Percentiles rank a stretch among this genome's conserved stretches.
phyloP scores from a whole-genome alignment of 768 basidiomycete genomes.

The Mycena venus region DNA sequence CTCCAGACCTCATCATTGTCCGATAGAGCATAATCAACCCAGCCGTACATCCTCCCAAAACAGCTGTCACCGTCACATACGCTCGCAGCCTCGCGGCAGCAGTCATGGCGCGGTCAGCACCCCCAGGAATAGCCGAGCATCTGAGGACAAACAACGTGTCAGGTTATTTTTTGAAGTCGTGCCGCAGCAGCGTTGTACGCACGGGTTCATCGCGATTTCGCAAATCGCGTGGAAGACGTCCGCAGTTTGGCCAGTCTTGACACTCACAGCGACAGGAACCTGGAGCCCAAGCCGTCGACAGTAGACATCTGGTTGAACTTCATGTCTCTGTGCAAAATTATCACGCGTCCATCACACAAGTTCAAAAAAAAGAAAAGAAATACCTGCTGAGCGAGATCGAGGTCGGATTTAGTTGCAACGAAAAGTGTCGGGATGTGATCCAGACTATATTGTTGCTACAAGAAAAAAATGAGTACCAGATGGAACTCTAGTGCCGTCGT shows the following conservation, averaged over 20 bases:
- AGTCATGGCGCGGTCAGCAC: constrained; percentile 83
- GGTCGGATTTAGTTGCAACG: constrained; percentile 98
- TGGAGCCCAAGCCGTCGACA: constrained; percentile 90
- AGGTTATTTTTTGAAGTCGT: constrained; percentile 28
- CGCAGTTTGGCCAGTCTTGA: constrained; percentile 86
- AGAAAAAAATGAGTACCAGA: constrained; percentile 34
- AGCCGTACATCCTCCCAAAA: constrained; percentile 82
- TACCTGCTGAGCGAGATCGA: constrained; percentile 96
- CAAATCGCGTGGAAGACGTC: constrained; percentile 92
- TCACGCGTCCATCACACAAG: background rate
- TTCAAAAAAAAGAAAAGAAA: constrained; percentile 40
- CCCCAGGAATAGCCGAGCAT: constrained; percentile 81
- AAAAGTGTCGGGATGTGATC: constrained; percentile 97
- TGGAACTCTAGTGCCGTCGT: background rate
- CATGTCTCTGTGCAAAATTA: constrained; percentile 77
- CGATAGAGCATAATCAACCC: constrained; percentile 79
- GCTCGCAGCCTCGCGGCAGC: constrained; percentile 76
- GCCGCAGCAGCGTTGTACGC: constrained; percentile 48
- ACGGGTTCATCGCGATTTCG: constrained; percentile 90
- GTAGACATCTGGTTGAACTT: constrained; percentile 98
- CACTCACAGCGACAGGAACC: constrained; percentile 94
- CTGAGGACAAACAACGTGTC: constrained; percentile 53
- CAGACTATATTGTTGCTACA: constrained; percentile 95
- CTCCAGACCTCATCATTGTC: constrained; percentile 74
- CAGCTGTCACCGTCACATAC: constrained; percentile 80